Evolutionary conservation across 2,329 filamentous ascomycete genomes (phyloP), one percentile per base, ranked within the genome.

Genomic region (Balansia obtecta): DNA sequence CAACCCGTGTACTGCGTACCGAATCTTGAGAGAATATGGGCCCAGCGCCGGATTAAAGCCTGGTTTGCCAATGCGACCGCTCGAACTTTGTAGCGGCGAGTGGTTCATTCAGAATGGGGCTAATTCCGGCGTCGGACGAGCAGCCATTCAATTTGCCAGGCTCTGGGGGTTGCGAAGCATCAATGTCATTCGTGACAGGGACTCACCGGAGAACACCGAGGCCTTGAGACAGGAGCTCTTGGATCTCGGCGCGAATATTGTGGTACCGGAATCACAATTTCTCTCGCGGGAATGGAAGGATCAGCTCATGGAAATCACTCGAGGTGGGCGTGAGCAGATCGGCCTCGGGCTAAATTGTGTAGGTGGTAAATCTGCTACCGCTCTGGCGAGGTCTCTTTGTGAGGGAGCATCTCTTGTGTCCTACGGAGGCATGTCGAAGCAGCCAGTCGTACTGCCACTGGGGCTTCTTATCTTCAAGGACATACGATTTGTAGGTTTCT

Each of bases 41-140:
- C 69, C 69, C 32, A 65, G 68, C 49, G 70, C 71, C 18, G 66
- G 71, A 12, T 63, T 72, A 52, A 66, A 70, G 49, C 65, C 72
- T 11, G 69, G 67, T 2, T 57, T 76, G 46, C 71, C 70, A 50
- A 72, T 77, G 62, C 60, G 62, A 9, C 63, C 69, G 11, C 72
- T 73, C 46, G 65, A 68, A 45, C 60, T 68, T 20, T 72, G 71
- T 46, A 73, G 72, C 51, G 72, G 90, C 50, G 85, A 94, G 51
- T 98, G 91, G 90, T 88, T 96, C 63, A 82, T 98, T 45, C 93
- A 98, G 69, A 98, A 98, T 65, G 93, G 91, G 8, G 93, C 91
- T 39, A 98, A 98, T 68, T 88, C 83, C 41, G 93, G 89, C 11
- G 93, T 98, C 15, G 93, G 93, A 1, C 75, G 93, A 39, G 86